Conservation (phyloP, 2,329 filamentous ascomycete species). For the Sporothrix humicola region DNA sequence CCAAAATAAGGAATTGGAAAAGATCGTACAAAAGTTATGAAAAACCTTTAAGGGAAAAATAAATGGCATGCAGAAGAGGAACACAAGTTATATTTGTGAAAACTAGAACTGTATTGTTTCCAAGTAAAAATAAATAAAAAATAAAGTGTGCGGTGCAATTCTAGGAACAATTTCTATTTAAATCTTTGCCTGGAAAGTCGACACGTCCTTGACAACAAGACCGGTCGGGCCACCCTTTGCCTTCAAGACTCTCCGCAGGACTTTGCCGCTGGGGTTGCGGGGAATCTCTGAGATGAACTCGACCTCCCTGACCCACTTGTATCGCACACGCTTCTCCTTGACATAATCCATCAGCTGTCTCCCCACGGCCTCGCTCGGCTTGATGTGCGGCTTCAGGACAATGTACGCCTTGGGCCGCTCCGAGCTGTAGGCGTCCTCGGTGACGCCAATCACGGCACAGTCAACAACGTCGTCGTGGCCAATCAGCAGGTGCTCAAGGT, state of each 20-base stretch:
- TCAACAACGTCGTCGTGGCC: slow-evolving; percentile 60
- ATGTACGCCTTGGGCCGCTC: slow-evolving; percentile 72
- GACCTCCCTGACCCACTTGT: slow-evolving; percentile 72
- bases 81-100: too few species aligned
- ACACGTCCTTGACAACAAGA: background rate
- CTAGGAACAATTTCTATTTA: background rate
- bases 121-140: too few species aligned
- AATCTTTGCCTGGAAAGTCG: background rate
- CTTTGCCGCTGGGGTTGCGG: slow-evolving; percentile 66
- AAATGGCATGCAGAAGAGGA: too few species aligned
- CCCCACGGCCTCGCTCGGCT: slow-evolving; percentile 41
- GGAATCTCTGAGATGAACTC: slow-evolving; percentile 69
- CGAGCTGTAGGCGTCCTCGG: slow-evolving; percentile 62
- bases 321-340: slow-evolving; percentile 46
- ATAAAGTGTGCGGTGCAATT: too few species aligned
- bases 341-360: slow-evolving; percentile 35
- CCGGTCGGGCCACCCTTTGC: background rate
- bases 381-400: slow-evolving; percentile 39
- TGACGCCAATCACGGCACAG: slow-evolving; percentile 60
- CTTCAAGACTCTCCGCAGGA: slow-evolving; percentile 41
- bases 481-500: slow-evolving; percentile 54
- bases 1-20: too few species aligned
- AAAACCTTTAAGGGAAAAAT: too few species aligned
- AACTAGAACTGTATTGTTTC: too few species aligned
- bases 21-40: too few species aligned